phyloP scores from a whole-genome alignment of 257 asterid genomes.

The Solanum bukasovii region DNA sequence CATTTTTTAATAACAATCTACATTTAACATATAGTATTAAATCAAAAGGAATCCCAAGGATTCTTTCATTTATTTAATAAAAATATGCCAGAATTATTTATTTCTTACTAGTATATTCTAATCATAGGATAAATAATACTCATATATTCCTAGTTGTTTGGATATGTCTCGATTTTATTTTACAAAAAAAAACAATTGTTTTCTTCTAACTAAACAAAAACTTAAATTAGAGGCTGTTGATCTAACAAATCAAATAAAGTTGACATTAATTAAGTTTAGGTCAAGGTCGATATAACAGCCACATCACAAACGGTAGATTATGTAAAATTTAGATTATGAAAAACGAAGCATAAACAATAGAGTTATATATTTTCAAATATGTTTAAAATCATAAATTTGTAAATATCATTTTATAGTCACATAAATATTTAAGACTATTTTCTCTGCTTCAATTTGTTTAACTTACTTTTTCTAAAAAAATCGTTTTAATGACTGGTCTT shows the following conservation, averaged over 20 bases:
- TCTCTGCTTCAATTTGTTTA: background rate
- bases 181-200: background rate
- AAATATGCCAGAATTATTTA: background rate
- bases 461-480: too few relatives aligned
- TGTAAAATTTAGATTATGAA: background rate
- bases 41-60: background rate
- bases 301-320: background rate
- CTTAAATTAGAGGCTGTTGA: background rate
- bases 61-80: background rate
- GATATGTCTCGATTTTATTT: background rate
- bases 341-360: background rate
- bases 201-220: background rate
- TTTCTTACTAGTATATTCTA: background rate
- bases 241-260: background rate
- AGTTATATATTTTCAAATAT: too few relatives aligned
- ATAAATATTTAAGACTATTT: too few relatives aligned
- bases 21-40: background rate
- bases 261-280: background rate
- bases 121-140: background rate
- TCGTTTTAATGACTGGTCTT: background rate
- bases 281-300: background rate
- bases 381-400: background rate
- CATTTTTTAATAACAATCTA: background rate
- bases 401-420: background rate
- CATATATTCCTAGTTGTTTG: background rate